Conservation (phyloP, 208 protist species). For the Vickermania spadyakhi region DNA sequence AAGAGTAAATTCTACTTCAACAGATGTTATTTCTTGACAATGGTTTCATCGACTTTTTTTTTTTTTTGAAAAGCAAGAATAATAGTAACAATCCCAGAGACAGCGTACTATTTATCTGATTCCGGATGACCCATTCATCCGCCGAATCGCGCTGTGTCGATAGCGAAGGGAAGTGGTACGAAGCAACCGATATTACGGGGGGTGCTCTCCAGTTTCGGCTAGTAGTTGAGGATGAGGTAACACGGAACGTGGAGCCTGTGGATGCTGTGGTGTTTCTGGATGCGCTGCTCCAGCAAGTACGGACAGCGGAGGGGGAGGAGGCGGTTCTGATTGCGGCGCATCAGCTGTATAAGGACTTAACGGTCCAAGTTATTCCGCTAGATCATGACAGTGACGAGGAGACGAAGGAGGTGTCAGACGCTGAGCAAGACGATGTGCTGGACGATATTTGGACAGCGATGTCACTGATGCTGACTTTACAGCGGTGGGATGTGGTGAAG, state of each 20-base stretch:
- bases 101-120: too few relatives aligned
- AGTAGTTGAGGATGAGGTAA: conserved; percentile 7
- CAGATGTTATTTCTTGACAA: too few relatives aligned
- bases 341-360: conserved; percentile 31
- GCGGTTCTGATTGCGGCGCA: conserved; percentile 11
- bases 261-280: conserved; percentile 13
- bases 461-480: conserved; percentile 48
- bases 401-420: conserved; percentile 3
- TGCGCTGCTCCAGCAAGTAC: conserved; percentile 3
- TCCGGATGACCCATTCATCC: too few relatives aligned
- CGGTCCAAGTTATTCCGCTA: conserved; percentile 51
- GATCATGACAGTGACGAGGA: conserved; percentile 22
- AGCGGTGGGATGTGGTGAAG: conserved; percentile 21
- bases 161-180: neutral
- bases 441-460: conserved; percentile 61
- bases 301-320: conserved; percentile 6
- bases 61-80: too few relatives aligned
- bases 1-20: too few relatives aligned
- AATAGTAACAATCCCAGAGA: too few relatives aligned
- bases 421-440: neutral
- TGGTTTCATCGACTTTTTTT: too few relatives aligned
- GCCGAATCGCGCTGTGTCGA: neutral
- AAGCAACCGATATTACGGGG: neutral
- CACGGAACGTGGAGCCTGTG: conserved; percentile 7
- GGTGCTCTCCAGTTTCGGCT: neutral